Conservation (phyloP, 345 rosid species). For the Ceriops decandra region DNA sequence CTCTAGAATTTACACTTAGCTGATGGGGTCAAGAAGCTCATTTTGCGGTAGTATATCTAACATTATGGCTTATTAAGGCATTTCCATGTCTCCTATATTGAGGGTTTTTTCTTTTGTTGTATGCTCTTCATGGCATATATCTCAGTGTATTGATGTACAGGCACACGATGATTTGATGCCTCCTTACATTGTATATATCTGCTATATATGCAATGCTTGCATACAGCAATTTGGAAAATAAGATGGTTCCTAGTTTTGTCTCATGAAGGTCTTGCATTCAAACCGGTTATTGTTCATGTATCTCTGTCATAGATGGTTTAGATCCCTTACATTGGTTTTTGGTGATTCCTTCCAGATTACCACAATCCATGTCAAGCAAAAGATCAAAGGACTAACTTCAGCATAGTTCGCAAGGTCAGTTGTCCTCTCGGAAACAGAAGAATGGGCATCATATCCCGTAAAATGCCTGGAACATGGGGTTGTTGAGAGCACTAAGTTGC, state of each 20-base stretch:
- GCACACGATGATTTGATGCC: too few species aligned
- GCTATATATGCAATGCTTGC: too few species aligned
- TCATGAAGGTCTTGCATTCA: too few species aligned
- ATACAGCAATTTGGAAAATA: too few species aligned
- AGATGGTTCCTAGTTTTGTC: too few species aligned
- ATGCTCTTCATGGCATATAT: background rate
- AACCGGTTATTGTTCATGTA: too few species aligned
- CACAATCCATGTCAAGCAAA: constrained; percentile 26
- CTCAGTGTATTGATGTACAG: too few species aligned
- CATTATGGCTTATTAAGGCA: too few species aligned
- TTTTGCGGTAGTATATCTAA: background rate
- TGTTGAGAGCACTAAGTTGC: background rate
- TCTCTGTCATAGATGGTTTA: background rate
- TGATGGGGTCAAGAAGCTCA: background rate
- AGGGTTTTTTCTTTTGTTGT: background rate
- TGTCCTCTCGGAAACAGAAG: constrained; percentile 21
- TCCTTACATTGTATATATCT: too few species aligned
- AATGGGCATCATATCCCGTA: constrained; percentile 24
- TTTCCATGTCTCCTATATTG: too few species aligned
- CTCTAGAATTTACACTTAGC: background rate
- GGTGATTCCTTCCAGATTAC: constrained; percentile 23
- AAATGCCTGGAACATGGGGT: background rate
- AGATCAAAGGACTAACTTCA: constrained; percentile 24
- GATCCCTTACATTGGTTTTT: background rate
- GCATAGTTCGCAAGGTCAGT: constrained; percentile 16